Base-by-base conservation (phyloP, 2,329 filamentous ascomycete genomes). In the Nemania sp. region DNA sequence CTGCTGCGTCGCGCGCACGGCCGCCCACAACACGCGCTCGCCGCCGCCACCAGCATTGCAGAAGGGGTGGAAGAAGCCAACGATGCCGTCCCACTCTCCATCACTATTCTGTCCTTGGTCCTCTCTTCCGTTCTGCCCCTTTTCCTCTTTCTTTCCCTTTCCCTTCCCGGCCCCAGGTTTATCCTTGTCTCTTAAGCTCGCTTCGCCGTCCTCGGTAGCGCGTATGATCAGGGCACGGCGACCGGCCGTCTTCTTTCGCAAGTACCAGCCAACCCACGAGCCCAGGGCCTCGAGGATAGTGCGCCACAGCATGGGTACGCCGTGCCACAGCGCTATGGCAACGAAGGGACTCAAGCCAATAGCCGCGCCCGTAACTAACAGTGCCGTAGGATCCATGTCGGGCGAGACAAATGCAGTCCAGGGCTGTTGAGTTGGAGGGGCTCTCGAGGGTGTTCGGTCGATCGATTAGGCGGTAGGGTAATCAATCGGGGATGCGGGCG, bases 21-120 rank as follows among this genome's bases (percentile, higher is more conserved):
- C 94, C 51, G 92, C 93, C 91, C 95, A 99, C 22, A 99, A 83
- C 37, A 99, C 94, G 70, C 94, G 82, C 74, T 99, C 94, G 59
- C 94, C 94, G 56, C 94, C 94, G 23, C 94, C 94, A 50, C 94
- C 94, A 45, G 94, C 94, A 76, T 99, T 97, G 73, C 94, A 97
- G 72, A 97, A 99, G 1, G 94, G 94, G 72, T 99, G 94, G 70
- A 99, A 96, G 80, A 99, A 97, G 41, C 91, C 94, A 59, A 97
- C 84, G 48, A 97, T 85, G 26, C 92, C 92, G 57, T 86, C 79
- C 89, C 90, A 97, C 40, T 88, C 80, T 61, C 80, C 76, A 54
- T 80, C 77, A 9, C 70, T 72, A 50, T 72, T 73, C 49, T 73
- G 69, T 41, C 68, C 44, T 0, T 43, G 68, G 54, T 68, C 66